A percentile compares a stretch with the other conserved stretches of the same genome.
Evolutionary conservation across 2,329 filamentous ascomycete genomes (phyloP).

Genomic region (Sordariomycetes sp.): DNA sequence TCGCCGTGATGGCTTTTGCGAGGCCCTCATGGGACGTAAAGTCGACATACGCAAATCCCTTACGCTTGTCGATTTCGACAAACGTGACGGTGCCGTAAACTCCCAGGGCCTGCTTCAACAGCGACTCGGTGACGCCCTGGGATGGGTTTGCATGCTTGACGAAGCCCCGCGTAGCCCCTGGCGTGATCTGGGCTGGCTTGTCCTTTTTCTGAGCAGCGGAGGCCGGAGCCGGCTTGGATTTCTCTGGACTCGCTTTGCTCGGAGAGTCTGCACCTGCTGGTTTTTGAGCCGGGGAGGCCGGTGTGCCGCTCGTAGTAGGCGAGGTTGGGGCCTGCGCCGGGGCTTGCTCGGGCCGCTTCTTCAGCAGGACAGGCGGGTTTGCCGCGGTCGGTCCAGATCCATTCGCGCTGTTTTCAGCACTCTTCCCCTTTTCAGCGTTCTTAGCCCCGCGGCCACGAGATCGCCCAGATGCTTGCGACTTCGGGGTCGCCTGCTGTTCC

Average conservation of each 20-base stretch:
- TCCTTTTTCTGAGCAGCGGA: constrained; percentile 21
- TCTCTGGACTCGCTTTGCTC: constrained; percentile 12
- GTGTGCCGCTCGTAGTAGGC: constrained; percentile 1
- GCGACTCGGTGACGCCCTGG: constrained; percentile 78
- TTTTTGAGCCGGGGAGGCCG: background rate
- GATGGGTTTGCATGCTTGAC: constrained; percentile 79
- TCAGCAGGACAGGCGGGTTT: constrained; percentile 27
- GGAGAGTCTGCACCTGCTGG: constrained; percentile 6
- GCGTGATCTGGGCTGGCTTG: constrained; percentile 17
- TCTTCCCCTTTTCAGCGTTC: constrained; percentile 26
- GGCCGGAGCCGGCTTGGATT: constrained; percentile 10
- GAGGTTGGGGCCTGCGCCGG: constrained; percentile 10
- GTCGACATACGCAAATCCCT: constrained; percentile 88
- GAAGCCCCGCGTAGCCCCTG: constrained; percentile 56
- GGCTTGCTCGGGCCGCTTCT: constrained; percentile 25
- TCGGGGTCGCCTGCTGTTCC: constrained; percentile 4
- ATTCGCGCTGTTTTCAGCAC: constrained; percentile 15
- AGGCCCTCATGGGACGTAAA: constrained; percentile 66
- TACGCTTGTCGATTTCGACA: constrained; percentile 89
- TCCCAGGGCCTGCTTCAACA: constrained; percentile 65
- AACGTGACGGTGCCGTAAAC: constrained; percentile 63
- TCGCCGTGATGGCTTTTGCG: constrained; percentile 69
- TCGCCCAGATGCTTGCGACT: constrained; percentile 9
- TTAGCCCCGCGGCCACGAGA: constrained; percentile 22
- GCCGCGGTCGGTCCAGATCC: constrained; percentile 9